A percentile compares a stretch with the other conserved stretches of the same genome.
Conservation (phyloP, 768 basidiomycete species). For the Omphalotus guepiniiformis region DNA sequence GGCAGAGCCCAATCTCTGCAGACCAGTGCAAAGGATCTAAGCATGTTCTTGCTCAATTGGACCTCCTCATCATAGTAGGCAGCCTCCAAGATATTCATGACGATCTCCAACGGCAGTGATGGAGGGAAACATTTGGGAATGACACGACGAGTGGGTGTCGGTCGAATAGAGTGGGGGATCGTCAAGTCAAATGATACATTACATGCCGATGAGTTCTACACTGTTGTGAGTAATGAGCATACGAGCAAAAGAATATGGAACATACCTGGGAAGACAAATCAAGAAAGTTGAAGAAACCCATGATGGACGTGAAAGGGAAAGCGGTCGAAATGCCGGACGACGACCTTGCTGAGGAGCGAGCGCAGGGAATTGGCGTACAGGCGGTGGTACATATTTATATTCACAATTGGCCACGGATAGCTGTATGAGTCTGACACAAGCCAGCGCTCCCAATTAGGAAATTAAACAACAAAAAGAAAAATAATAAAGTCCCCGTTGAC, state of each 20-base stretch:
- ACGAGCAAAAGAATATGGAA: background rate
- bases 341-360: background rate
- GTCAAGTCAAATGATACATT: slow-evolving; percentile 1
- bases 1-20: slow-evolving; percentile 62
- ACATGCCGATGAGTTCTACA: background rate
- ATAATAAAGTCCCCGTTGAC: background rate
- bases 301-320: background rate
- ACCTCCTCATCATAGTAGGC: slow-evolving; percentile 3
- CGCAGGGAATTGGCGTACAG: background rate
- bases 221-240: background rate
- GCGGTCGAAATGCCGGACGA: background rate
- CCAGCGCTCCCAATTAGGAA: background rate
- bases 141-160: background rate
- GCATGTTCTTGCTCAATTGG: background rate
- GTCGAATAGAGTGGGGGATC: background rate
- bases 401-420: too few relatives aligned
- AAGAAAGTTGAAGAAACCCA: slow-evolving; percentile 3
- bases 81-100: slow-evolving; percentile 3
- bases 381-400: slow-evolving; percentile 3
- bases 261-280: slow-evolving; percentile 5
- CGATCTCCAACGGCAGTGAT: background rate
- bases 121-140: background rate
- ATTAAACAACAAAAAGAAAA: background rate
- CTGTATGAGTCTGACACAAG: background rate
- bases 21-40: slow-evolving; percentile 35